Evolutionary conservation across 495 filamentous ascomycete species (phyloP).

Genomic region (Daldinia grandis): DNA sequence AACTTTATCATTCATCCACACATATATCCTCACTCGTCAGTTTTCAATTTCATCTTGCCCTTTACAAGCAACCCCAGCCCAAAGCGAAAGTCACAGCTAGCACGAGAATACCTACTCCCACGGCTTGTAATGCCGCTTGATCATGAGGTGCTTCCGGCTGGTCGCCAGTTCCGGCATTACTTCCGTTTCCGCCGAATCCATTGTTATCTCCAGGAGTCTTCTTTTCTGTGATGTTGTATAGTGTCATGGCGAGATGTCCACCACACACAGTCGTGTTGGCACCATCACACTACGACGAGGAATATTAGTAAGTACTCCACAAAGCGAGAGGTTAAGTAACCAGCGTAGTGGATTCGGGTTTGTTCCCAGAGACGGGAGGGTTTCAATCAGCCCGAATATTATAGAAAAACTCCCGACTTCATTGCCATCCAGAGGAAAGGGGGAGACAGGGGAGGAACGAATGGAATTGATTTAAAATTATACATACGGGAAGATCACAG

Average conservation of each 20-base stretch:
- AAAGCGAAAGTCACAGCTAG: conserved; percentile 24
- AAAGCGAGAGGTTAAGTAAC: not conserved
- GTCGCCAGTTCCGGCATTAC: not conserved
- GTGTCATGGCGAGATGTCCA: conserved; percentile 46
- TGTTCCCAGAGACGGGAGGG: not conserved
- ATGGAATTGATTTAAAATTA: not conserved
- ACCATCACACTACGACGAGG: conserved; percentile 49
- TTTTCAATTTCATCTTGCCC: not conserved
- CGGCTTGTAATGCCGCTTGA: conserved; percentile 24
- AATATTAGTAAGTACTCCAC: not conserved
- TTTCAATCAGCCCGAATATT: not conserved
- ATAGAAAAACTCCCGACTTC: not conserved
- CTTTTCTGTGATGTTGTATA: conserved; percentile 23
- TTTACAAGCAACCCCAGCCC: conserved; percentile 8
- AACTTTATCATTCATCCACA: not conserved
- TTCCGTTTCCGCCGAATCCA: not conserved
- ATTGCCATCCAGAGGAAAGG: not conserved
- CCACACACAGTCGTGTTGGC: conserved; percentile 55
- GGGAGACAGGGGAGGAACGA: not conserved
- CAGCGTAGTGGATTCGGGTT: not conserved
- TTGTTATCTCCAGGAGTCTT: not conserved
- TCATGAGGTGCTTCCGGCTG: not conserved
- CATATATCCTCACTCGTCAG: not conserved
- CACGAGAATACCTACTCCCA: conserved; percentile 17
- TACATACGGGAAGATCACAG: conserved; percentile 49